phyloP scores from a whole-genome alignment of 73 alveolate genomes.

The Stentor coeruleus region DNA sequence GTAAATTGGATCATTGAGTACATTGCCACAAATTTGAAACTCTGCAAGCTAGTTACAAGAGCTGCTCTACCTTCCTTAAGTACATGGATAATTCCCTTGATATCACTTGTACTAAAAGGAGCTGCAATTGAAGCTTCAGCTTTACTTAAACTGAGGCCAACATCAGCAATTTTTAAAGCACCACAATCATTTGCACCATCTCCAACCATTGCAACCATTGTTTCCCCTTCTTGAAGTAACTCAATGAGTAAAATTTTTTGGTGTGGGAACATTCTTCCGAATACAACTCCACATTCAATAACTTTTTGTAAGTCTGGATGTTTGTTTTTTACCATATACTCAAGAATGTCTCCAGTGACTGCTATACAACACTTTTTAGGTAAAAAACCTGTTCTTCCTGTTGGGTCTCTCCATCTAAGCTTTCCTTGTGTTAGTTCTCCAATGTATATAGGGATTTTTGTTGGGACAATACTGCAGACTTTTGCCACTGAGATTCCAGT shows the following conservation, averaged over 20 bases:
- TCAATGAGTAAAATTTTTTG: conserved; percentile 89
- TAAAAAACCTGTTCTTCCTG: background rate
- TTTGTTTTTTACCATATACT: background rate
- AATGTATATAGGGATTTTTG: conserved; percentile 45
- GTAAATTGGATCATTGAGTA: conserved; percentile 91
- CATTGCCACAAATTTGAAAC: conserved; percentile 95
- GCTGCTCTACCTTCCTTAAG: conserved; percentile 97
- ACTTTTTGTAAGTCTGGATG: conserved; percentile 21
- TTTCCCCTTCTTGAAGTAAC: conserved; percentile 54
- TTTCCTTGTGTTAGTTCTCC: conserved; percentile 42
- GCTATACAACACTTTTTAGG: conserved; percentile 5
- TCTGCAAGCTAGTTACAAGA: conserved; percentile 86
- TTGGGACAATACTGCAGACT: conserved; percentile 60
- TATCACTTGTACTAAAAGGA: conserved; percentile 90
- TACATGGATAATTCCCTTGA: conserved; percentile 71
- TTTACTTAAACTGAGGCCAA: conserved; percentile 82
- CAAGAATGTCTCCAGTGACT: conserved; percentile 4
- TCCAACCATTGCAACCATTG: conserved; percentile 95
- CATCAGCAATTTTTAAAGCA: conserved; percentile 93
- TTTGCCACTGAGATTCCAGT: conserved; percentile 71
- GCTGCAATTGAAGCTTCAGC: conserved; percentile 99
- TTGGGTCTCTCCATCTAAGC: conserved; percentile 47
- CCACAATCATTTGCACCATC: conserved; percentile 99
- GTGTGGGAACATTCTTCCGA: conserved; percentile 98
- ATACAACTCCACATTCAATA: conserved; percentile 79